These are phyloP conservation scores for Ustilago lituana DNA, from an alignment of 1,284 basidiomycete species.

Conservation along the genomic window DNA sequence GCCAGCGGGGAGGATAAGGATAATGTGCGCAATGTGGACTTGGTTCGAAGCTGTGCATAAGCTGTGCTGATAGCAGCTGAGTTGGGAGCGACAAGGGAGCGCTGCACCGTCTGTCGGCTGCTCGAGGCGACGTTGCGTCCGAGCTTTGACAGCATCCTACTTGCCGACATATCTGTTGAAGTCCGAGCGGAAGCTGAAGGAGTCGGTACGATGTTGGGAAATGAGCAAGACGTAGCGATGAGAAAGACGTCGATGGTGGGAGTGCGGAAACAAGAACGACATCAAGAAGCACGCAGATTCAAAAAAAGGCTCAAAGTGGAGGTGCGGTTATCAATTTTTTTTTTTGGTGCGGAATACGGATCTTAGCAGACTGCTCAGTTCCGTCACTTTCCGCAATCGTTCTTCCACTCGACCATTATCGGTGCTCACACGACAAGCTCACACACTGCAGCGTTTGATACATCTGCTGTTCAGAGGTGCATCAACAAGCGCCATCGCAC, in stretches of 20 bases:
- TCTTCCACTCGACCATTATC: neutral
- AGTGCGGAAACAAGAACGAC: neutral
- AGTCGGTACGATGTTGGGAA: neutral
- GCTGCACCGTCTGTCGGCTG: conserved; percentile 8
- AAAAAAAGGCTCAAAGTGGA: conserved; percentile 5
- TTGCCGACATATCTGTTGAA: conserved; percentile 18
- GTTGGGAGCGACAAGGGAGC: neutral
- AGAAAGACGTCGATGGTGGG: neutral
- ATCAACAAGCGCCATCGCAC: too few relatives aligned
- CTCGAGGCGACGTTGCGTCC: conserved; percentile 23
- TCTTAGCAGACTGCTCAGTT: neutral
- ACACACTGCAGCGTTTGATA: too few relatives aligned
- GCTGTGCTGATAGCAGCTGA: neutral
- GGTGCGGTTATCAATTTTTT: neutral
- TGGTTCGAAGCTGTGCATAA: conserved; percentile 1
- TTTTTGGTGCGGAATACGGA: neutral
- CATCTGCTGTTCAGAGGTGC: too few relatives aligned
- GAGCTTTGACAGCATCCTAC: neutral
- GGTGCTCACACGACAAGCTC: too few relatives aligned
- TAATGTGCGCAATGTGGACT: neutral
- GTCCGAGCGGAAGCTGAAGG: too few relatives aligned
- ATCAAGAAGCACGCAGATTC: neutral
- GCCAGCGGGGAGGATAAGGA: neutral
- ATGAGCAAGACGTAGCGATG: too few relatives aligned
- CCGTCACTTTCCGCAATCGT: neutral